Conservation (phyloP, 1,139 yeast genomes). For the Yamadazyma sp. region DNA sequence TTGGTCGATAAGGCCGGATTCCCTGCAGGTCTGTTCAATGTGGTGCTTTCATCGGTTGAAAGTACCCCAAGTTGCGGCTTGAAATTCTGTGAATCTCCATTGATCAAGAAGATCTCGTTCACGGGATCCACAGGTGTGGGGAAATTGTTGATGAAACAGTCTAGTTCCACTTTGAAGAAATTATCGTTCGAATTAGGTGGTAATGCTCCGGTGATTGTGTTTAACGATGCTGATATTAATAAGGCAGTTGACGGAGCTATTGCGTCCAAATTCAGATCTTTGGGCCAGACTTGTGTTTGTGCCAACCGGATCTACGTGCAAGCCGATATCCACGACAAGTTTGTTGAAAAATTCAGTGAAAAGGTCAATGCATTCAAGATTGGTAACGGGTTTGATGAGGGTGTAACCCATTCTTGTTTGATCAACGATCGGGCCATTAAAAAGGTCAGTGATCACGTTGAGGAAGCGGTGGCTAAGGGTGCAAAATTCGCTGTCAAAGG, state of each 20-base stretch:
- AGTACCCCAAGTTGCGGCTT: constrained; percentile 35
- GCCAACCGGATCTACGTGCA: constrained; percentile 83
- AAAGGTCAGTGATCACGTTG: constrained; percentile 40
- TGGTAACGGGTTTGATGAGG: constrained; percentile 45
- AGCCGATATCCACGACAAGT: constrained; percentile 62
- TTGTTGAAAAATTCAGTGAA: constrained; percentile 34
- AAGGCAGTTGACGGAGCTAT: constrained; percentile 50
- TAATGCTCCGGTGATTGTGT: constrained; percentile 50
- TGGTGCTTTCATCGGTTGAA: constrained; percentile 36
- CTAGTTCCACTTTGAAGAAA: constrained; percentile 46
- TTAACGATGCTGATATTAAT: constrained; percentile 50
- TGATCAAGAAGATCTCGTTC: constrained; percentile 51
- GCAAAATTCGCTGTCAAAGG: constrained; percentile 43
- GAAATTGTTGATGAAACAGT: constrained; percentile 48
- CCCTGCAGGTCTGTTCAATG: constrained; percentile 46
- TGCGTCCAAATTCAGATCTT: constrained; percentile 62
- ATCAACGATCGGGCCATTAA: constrained; percentile 40
- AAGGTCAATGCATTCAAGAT: constrained; percentile 35
- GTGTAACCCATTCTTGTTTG: constrained; percentile 47
- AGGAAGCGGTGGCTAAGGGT: constrained; percentile 44
- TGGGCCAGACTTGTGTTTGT: constrained; percentile 91
- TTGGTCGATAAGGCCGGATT: constrained; percentile 46
- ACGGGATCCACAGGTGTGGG: constrained; percentile 64
- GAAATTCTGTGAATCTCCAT: constrained; percentile 36
- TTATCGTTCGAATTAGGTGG: constrained; percentile 55